Evolutionary conservation across 306 rosid genomes (phyloP), one percentile per base, ranked within the genome.

Genomic region (Corylus americana): DNA sequence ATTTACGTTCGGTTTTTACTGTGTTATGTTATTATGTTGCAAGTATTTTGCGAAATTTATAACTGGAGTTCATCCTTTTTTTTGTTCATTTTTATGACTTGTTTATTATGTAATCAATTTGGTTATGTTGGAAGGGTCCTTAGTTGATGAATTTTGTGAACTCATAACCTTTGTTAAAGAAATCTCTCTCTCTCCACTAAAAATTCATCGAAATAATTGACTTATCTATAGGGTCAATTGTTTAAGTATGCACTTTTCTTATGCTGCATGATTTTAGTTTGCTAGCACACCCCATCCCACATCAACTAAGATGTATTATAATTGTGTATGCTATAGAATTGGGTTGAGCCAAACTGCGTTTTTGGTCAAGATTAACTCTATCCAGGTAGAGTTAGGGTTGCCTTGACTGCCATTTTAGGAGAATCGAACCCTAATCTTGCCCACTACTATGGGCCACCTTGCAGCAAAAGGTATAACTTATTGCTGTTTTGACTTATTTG

Each of bases 221-320:
- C 70, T 13, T 14, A 39, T 42, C 31, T 68, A 20, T 42, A 20
- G 48, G 72, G 51, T 68, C n/a, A 17, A 53, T 53, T 5, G 37
- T 22, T 22, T 25, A 11, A 59, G 66, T 25, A 22, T 25, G 4
- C 35, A 20, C 29, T 10, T 22, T 59, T 49, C 39, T 25, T 25
- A 25, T 10, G 37, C 16, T 11, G 10, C 29, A 3, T 59, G 8
- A 25, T 25, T 29, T 42, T 66, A 66, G 45, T 66, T 66, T 37
- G 71, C 71, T 66, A 66, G 71, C 37, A 16, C 22, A 66, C 25
- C 71, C 37, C 48, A 14, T 66, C 25, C 48, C 71, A 66, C n/a
- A 17, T 66, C 49, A 37, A 37, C 71, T 37, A 66, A 66, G 71
- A 14, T 17, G 71, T 66, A 66, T 39, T 16, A 7, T 7, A 66